Evolutionary conservation across 441 rosid genomes (phyloP).

Genomic region (Jatropha multifida): DNA sequence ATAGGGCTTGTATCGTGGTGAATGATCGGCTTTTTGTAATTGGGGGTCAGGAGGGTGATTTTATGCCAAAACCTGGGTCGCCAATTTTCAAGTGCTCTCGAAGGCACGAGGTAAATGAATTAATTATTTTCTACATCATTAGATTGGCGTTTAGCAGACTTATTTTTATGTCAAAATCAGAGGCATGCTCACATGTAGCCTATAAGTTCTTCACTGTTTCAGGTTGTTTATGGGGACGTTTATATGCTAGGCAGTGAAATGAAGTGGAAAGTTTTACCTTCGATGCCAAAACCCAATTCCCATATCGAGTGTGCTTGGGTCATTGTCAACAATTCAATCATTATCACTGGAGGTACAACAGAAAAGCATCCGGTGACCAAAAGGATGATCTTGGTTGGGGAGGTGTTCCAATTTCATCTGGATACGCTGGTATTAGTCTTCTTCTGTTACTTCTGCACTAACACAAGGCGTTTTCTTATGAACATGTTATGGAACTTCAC

Average conservation of each 20-base stretch:
- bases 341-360: constrained; percentile 79
- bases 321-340: constrained; percentile 63
- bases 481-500: background rate
- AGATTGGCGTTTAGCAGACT: background rate
- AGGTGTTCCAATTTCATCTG: constrained; percentile 64
- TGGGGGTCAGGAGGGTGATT: constrained; percentile 97
- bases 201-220: constrained; percentile 21
- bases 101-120: constrained; percentile 47
- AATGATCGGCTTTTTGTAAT: constrained; percentile 61
- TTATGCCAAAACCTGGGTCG: constrained; percentile 91
- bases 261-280: constrained; percentile 74
- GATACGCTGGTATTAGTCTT: constrained; percentile 50
- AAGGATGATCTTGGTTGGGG: constrained; percentile 79
- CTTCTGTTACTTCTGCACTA: background rate
- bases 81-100: constrained; percentile 62
- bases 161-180: background rate
- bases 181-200: background rate
- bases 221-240: constrained; percentile 78
- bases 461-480: background rate
- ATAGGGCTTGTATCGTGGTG: constrained; percentile 66
- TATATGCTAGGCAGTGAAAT: constrained; percentile 73
- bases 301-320: constrained; percentile 91
- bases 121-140: background rate
- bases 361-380: constrained; percentile 84
- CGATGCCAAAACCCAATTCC: constrained; percentile 82